Base-by-base conservation (phyloP, 805 yeast genomes). In the Ogataea ramenticola region DNA sequence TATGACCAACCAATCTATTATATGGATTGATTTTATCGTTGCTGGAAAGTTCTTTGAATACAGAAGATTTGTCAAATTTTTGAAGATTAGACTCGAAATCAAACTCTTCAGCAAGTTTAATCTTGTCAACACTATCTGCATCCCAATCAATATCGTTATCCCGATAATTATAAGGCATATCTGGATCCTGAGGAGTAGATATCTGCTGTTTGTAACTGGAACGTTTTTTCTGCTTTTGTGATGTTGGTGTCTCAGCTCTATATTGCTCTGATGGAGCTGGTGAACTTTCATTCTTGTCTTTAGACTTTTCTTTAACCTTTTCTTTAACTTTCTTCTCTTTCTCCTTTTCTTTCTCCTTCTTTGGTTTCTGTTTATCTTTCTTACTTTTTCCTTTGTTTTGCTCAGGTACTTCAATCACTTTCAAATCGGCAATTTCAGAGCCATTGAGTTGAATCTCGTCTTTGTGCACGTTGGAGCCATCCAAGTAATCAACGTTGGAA, bases 51-150 rank as follows among this genome's bases (percentile, higher is more conserved):
- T 87, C 88, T 40, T 83, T 85, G 61, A 90, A 84, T 3, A 89
- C 91, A 6, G 80, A 71, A 46, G 72, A 68, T 61, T 90, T 90
- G 61, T 90, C 93, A 56, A 90, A 90, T 69, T 80, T 79, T 21
- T 82, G 82, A 49, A 90, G 70, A 57, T 85, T 86, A 14, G 86
- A 81, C 44, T 79, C 86, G 62, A 90, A 90, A 60, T 90, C 96
- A 63, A 90, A 90, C 49, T 88, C 96, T 20, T 68, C 72, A 43
- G 71, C 59, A 17, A 62, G 49, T 50, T 77, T 70, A 58, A 77
- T 72, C 46, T 68, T 64, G 45, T 64, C 51, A 29, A 78, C 71
- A 45, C 73, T 77, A 36, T 70, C 77, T 10, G 48, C 44, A 43
- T 68, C 72, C 80, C 80, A 77, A 39, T 68, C 75, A 3, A 68